These are phyloP conservation scores for Wickerhamiella nectarea DNA, from an alignment of 805 yeast species.

Conservation along the genomic window DNA sequence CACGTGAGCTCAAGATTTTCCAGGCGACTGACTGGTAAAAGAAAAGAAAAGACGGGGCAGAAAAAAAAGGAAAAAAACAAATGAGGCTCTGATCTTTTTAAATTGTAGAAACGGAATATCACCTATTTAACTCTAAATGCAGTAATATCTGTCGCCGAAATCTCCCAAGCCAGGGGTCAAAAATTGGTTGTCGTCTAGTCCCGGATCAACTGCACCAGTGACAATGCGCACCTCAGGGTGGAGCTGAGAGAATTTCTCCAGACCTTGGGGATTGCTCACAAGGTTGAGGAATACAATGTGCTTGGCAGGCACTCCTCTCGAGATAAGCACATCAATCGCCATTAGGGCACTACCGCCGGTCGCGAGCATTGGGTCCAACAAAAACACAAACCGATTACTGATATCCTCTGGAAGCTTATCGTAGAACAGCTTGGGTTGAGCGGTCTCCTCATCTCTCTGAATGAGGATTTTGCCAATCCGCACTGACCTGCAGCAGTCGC, in stretches of 20 bases:
- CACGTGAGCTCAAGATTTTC: neutral
- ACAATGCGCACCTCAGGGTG: slow-evolving; percentile 80
- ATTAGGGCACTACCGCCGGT: slow-evolving; percentile 97
- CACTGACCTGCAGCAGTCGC: slow-evolving; percentile 95
- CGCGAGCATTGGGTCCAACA: slow-evolving; percentile 95
- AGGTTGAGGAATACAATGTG: slow-evolving; percentile 82
- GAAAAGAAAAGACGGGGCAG: too few relatives aligned
- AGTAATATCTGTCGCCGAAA: slow-evolving; percentile 95
- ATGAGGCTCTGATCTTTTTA: too few relatives aligned
- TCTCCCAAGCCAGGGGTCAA: slow-evolving; percentile 95
- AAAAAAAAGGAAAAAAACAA: too few relatives aligned
- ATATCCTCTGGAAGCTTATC: slow-evolving; percentile 92
- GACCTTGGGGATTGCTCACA: slow-evolving; percentile 91
- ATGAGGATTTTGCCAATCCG: slow-evolving; percentile 92
- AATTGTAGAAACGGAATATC: too few relatives aligned
- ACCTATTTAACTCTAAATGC: too few relatives aligned
- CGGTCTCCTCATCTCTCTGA: slow-evolving; percentile 97
- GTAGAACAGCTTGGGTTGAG: slow-evolving; percentile 78
- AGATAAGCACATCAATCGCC: slow-evolving; percentile 84
- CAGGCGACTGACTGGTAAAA: too few relatives aligned
- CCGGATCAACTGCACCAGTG: slow-evolving; percentile 86
- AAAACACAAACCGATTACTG: slow-evolving; percentile 70
- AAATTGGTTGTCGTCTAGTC: slow-evolving; percentile 70
- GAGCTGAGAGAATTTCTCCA: slow-evolving; percentile 56
- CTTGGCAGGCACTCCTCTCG: slow-evolving; percentile 77